Conservation (phyloP, 306 rosid species). For the Erythrophleum fordii region DNA sequence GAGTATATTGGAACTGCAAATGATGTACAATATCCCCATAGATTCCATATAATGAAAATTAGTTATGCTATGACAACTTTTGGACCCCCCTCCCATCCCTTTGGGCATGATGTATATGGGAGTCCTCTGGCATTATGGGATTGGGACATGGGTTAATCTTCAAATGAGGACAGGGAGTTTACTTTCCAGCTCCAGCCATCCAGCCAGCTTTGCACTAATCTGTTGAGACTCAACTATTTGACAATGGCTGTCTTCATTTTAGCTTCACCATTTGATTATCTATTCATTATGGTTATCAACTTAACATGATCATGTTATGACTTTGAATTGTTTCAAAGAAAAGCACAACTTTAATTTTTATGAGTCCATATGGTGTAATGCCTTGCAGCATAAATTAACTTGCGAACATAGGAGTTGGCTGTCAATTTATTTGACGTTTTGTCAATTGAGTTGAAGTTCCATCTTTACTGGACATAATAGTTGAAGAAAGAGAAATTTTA, state of each 20-base stretch:
- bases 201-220: not conserved
- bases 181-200: not conserved
- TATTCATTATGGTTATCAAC: too few species aligned
- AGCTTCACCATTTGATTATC: not conserved
- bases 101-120: not conserved
- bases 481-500: not conserved
- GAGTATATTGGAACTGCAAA: not conserved
- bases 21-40: not conserved
- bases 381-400: not conserved
- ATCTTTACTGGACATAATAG: not conserved
- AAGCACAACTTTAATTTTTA: not conserved
- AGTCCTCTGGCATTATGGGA: not conserved
- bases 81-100: too few species aligned
- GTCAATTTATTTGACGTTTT: not conserved
- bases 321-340: not conserved
- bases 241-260: not conserved
- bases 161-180: not conserved
- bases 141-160: not conserved
- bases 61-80: not conserved
- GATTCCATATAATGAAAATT: not conserved
- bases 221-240: not conserved
- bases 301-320: not conserved
- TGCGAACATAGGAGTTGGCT: not conserved
- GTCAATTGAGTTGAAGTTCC: constrained; percentile 1
- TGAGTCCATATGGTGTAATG: not conserved